phyloP scores from a whole-genome alignment of 2,329 filamentous ascomycete genomes.

The Fusarium veterinarium region DNA sequence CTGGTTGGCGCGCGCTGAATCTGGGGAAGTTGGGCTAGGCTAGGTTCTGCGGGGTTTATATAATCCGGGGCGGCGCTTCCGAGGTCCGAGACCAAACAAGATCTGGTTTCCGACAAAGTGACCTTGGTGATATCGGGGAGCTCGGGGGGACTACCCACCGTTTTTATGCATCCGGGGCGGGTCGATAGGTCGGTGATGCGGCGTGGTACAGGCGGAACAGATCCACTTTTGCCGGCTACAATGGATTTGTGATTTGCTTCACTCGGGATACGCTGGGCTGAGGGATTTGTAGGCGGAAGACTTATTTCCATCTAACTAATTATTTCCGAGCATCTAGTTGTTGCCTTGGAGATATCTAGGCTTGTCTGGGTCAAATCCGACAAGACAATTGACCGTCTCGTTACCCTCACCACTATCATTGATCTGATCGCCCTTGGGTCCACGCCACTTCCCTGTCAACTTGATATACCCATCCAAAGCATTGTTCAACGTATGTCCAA shows the following conservation, averaged over 20 bases:
- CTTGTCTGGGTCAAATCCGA: conserved; percentile 39
- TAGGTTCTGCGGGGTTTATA: conserved; percentile 26
- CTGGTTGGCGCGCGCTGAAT: conserved; percentile 22
- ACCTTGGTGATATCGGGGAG: not conserved
- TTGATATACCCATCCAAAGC: conserved; percentile 43
- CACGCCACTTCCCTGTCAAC: conserved; percentile 32
- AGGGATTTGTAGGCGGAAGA: not conserved
- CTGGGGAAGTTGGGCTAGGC: conserved; percentile 11
- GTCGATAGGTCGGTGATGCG: not conserved
- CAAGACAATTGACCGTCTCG: conserved; percentile 41
- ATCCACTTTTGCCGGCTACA: conserved; percentile 2
- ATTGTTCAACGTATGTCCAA: conserved; percentile 29
- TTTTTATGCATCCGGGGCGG: not conserved
- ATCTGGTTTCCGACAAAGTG: not conserved
- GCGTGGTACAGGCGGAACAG: not conserved
- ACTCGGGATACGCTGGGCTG: not conserved
- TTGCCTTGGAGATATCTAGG: conserved; percentile 22
- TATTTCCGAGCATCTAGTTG: not conserved
- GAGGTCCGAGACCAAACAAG: not conserved
- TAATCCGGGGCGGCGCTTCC: conserved; percentile 23
- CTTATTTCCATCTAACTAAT: not conserved
- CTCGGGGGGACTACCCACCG: not conserved
- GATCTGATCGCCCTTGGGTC: conserved; percentile 35
- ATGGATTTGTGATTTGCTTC: not conserved
- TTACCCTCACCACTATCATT: conserved; percentile 40